Evolutionary conservation across 176 grass and related monocot species (phyloP).

Genomic region (Elymus sibiricus): DNA sequence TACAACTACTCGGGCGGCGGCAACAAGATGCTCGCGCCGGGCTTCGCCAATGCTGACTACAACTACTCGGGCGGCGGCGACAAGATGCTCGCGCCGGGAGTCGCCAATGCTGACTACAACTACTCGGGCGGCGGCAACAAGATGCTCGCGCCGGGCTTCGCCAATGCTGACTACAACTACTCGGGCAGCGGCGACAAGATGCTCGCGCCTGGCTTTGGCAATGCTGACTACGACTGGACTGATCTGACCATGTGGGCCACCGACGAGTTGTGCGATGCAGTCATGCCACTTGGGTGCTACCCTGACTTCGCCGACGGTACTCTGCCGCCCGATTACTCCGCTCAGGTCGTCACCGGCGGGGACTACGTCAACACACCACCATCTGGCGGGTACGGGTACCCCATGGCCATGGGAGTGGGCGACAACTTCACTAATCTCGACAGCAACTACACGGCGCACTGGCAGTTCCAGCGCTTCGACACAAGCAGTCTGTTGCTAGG

Average conservation of each 20-base stretch:
- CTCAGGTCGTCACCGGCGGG: neutral
- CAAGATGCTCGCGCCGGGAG: too few species aligned
- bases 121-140: too few species aligned
- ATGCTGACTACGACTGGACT: neutral
- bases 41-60: too few species aligned
- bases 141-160: neutral
- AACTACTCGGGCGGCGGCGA: too few species aligned
- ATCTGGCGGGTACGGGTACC: neutral
- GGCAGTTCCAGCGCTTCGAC: neutral
- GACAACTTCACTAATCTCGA: neutral
- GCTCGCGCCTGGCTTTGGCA: neutral
- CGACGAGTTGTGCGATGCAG: neutral
- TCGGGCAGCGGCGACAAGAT: too few species aligned
- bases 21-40: neutral
- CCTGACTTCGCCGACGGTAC: neutral
- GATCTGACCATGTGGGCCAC: neutral
- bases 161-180: too few species aligned
- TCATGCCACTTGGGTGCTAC: neutral
- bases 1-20: neutral
- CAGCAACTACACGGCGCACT: neutral
- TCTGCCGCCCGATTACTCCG: neutral
- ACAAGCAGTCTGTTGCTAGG: neutral
- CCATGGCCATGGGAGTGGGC: neutral
- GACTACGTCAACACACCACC: neutral
- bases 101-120: too few species aligned